These are phyloP conservation scores for Nemania serpens DNA, from an alignment of 2,329 filamentous ascomycete genomes.

Conservation along the genomic window DNA sequence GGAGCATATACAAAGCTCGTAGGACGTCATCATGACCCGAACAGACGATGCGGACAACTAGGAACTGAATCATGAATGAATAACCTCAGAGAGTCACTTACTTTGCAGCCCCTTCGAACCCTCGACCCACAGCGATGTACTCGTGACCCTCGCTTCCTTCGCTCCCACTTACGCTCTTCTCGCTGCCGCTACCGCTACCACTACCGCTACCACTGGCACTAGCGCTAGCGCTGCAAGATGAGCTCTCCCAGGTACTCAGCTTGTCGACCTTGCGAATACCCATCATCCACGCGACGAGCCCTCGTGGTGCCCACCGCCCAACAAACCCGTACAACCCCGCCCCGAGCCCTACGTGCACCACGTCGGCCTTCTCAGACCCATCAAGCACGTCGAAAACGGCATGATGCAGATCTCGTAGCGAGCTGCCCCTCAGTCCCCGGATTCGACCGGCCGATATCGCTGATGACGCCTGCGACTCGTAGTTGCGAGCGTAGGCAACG, in stretches of 20 bases:
- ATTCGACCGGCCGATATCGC: slow-evolving; percentile 61
- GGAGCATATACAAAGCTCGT: neutral
- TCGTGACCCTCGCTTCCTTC: slow-evolving; percentile 40
- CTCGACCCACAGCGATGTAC: slow-evolving; percentile 48
- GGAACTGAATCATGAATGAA: neutral
- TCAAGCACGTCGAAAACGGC: slow-evolving; percentile 89
- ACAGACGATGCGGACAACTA: neutral
- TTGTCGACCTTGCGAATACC: slow-evolving; percentile 69
- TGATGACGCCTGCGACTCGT: slow-evolving; percentile 58
- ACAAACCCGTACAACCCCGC: slow-evolving; percentile 84
- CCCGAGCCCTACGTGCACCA: slow-evolving; percentile 82
- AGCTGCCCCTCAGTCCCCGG: slow-evolving; percentile 68
- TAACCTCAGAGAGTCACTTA: slow-evolving; percentile 16
- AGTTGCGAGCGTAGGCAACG: slow-evolving; percentile 66
- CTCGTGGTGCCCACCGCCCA: slow-evolving; percentile 76
- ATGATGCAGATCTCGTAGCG: slow-evolving; percentile 79
- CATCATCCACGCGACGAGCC: slow-evolving; percentile 92
- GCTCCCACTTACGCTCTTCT: slow-evolving; percentile 37
- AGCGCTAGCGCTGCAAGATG: slow-evolving; percentile 45
- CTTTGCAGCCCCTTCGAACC: slow-evolving; percentile 20
- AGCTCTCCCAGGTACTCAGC: slow-evolving; percentile 58
- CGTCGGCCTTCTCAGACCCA: slow-evolving; percentile 61
- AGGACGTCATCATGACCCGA: neutral
- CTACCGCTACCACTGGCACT: slow-evolving; percentile 22
- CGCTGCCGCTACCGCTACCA: slow-evolving; percentile 33